Evolutionary conservation across 805 yeast species (phyloP).

Genomic region (Kodamaea neixiangensis): DNA sequence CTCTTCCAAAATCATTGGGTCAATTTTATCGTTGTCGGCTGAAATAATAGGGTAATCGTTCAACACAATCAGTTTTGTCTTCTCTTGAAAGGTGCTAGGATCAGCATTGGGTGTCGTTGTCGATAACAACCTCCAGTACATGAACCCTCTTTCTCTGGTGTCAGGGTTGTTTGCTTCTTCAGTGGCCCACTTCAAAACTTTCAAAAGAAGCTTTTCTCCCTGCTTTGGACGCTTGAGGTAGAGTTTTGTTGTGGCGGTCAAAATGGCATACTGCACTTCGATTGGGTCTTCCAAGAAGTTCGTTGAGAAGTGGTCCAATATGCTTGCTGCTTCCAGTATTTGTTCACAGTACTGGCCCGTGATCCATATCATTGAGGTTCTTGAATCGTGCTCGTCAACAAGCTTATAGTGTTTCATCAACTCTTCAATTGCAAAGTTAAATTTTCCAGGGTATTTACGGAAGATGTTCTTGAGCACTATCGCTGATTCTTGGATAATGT

Average conservation of each 20-base stretch:
- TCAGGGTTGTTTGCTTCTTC: conserved; percentile 83
- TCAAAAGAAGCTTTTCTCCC: conserved; percentile 59
- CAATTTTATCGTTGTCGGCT: conserved; percentile 67
- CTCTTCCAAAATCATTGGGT: conserved; percentile 72
- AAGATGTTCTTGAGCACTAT: conserved; percentile 75
- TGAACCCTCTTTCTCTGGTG: conserved; percentile 77
- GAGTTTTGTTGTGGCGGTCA: conserved; percentile 74
- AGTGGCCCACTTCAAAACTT: conserved; percentile 64
- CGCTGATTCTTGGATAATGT: conserved; percentile 77
- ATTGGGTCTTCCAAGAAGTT: conserved; percentile 62
- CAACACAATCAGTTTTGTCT: conserved; percentile 53
- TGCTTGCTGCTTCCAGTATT: conserved; percentile 43
- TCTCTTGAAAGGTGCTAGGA: conserved; percentile 41
- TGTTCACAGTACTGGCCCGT: conserved; percentile 66
- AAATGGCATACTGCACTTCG: conserved; percentile 70
- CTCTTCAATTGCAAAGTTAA: conserved; percentile 34
- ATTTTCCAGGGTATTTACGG: conserved; percentile 69
- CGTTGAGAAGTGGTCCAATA: conserved; percentile 43
- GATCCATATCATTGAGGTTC: conserved; percentile 80
- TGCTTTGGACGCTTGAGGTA: conserved; percentile 57
- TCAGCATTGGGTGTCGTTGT: conserved; percentile 34
- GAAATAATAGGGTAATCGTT: conserved; percentile 64
- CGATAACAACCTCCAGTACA: conserved; percentile 82
- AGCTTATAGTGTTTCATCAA: conserved; percentile 37
- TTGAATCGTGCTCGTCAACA: conserved; percentile 76